These are phyloP conservation scores for Abrus pulchellus DNA, from an alignment of 306 rosid genomes.

Conservation along the genomic window DNA sequence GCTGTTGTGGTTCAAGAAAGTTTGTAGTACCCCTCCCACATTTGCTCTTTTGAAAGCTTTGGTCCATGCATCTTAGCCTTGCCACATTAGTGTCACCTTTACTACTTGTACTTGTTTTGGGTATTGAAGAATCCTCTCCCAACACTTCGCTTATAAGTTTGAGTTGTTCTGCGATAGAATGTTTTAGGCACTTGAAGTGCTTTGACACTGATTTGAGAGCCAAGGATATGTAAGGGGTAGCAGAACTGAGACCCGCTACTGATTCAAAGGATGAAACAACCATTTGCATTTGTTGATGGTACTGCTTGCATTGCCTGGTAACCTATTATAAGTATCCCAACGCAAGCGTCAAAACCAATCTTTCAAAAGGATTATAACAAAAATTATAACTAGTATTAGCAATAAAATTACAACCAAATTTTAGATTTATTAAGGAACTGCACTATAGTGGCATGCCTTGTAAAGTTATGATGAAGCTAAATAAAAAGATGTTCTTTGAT, in stretches of 20 bases:
- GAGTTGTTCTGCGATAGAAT: conserved; percentile 73
- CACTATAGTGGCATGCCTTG: not conserved
- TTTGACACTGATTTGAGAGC: conserved; percentile 74
- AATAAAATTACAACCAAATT: not conserved
- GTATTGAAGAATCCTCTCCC: conserved; percentile 69
- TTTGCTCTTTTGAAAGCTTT: conserved; percentile 68
- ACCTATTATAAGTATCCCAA: conserved; percentile 59
- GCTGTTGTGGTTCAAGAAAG: conserved; percentile 72
- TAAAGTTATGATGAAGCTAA: not conserved
- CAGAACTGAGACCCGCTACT: conserved; percentile 83
- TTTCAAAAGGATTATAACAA: not conserved
- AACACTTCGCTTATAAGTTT: conserved; percentile 54
- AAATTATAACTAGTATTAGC: not conserved
- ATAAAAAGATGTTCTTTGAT: not conserved
- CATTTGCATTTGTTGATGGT: conserved; percentile 95
- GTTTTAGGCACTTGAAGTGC: conserved; percentile 72
- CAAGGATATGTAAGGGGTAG: conserved; percentile 76
- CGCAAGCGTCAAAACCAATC: conserved; percentile 24
- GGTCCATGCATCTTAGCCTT: conserved; percentile 64
- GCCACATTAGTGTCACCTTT: conserved; percentile 52
- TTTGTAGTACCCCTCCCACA: conserved; percentile 49
- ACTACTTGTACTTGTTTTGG: conserved; percentile 47
- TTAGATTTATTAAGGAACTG: not conserved
- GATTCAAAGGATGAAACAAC: conserved; percentile 88
- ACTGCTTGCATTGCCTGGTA: conserved; percentile 78